A percentile compares a stretch with the other conserved stretches of the same genome.
Evolutionary conservation across 768 basidiomycete genomes (phyloP).

Genomic region (Guyanaporus albipodus): DNA sequence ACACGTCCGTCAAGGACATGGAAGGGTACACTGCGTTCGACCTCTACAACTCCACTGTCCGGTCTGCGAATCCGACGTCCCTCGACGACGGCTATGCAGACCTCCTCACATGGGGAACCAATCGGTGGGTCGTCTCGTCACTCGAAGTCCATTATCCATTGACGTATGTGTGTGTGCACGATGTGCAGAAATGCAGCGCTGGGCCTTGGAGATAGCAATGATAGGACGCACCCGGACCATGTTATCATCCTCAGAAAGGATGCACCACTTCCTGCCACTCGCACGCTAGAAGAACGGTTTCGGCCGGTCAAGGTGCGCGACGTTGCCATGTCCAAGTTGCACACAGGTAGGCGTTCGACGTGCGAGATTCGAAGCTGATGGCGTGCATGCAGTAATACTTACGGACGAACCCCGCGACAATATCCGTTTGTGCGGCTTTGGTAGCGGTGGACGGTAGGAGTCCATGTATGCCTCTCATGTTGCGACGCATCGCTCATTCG

Average conservation of each 20-base stretch:
- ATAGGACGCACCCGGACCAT: constrained; percentile 75
- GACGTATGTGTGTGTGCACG: neutral
- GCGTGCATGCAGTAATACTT: constrained; percentile 42
- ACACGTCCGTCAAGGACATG: constrained; percentile 67
- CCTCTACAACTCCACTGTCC: constrained; percentile 85
- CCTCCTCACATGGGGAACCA: constrained; percentile 85
- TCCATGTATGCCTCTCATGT: neutral
- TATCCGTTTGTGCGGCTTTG: constrained; percentile 84
- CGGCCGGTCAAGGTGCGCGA: constrained; percentile 58
- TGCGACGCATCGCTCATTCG: neutral
- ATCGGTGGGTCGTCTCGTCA: constrained; percentile 44
- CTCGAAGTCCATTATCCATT: too few relatives aligned
- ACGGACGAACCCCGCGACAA: constrained; percentile 74
- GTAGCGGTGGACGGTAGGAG: constrained; percentile 77
- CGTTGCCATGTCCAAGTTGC: constrained; percentile 81
- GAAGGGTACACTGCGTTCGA: constrained; percentile 94
- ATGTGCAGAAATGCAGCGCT: constrained; percentile 72
- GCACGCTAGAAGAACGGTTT: constrained; percentile 47
- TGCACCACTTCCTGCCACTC: constrained; percentile 9
- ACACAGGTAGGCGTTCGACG: constrained; percentile 55
- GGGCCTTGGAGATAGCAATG: constrained; percentile 78
- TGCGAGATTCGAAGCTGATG: neutral
- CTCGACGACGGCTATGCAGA: constrained; percentile 43
- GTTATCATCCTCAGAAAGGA: constrained; percentile 44
- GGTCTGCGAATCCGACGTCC: constrained; percentile 58